Evolutionary conservation across 2,329 filamentous ascomycete genomes (phyloP).

Genomic region (Pleomassaria siparia): DNA sequence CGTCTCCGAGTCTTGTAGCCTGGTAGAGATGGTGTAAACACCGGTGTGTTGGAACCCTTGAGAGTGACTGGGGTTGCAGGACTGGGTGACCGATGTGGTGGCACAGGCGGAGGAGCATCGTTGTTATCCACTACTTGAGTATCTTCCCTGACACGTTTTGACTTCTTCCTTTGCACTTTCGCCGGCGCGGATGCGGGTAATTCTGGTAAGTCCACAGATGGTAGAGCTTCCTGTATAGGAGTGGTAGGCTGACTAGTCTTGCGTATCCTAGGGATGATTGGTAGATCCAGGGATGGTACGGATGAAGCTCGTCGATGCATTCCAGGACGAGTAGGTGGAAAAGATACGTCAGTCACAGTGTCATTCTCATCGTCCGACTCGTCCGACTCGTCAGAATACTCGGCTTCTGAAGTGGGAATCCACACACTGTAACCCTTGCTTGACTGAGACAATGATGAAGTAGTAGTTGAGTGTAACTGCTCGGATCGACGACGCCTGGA

Average conservation of each 20-base stretch:
- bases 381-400: slow-evolving; percentile 33
- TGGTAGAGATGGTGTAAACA: slow-evolving; percentile 52
- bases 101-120: slow-evolving; percentile 45
- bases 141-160: slow-evolving; percentile 16
- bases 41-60: slow-evolving; percentile 47
- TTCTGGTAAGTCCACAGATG: slow-evolving; percentile 15
- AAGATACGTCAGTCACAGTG: slow-evolving; percentile 20
- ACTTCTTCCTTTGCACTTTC: slow-evolving; percentile 29
- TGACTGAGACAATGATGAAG: slow-evolving; percentile 26
- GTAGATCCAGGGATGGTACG: slow-evolving; percentile 50
- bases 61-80: slow-evolving; percentile 50
- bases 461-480: slow-evolving; percentile 23
- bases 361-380: slow-evolving; percentile 31
- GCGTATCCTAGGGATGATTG: slow-evolving; percentile 48
- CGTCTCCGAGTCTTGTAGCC: slow-evolving; percentile 61
- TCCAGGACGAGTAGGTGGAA: slow-evolving; percentile 34
- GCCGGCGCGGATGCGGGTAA: slow-evolving; percentile 30
- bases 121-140: slow-evolving; percentile 16
- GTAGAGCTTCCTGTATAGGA: slow-evolving; percentile 22
- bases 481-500: slow-evolving; percentile 31
- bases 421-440: slow-evolving; percentile 52
- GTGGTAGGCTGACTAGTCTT: slow-evolving; percentile 45
- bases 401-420: slow-evolving; percentile 47
- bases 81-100: slow-evolving; percentile 57
- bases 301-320: slow-evolving; percentile 51